Evolutionary conservation across 164 flowering plant genomes (phyloP), one percentile per base, ranked within the genome.

Genomic region (Liquidambar formosana): DNA sequence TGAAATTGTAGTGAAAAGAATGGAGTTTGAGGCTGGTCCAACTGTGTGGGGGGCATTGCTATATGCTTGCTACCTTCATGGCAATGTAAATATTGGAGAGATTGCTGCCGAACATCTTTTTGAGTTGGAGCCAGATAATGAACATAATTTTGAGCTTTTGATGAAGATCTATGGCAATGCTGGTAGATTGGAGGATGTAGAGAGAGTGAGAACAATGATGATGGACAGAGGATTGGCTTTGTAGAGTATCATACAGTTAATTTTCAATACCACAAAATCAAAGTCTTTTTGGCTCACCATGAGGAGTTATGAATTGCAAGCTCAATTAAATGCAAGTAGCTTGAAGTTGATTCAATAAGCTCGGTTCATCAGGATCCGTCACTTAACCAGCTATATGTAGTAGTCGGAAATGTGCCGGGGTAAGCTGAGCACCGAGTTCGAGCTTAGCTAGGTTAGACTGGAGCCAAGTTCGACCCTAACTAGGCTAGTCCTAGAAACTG

Each of bases 41-140:
- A 87, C 92, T 10, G 88, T 85, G 12, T 95, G 97, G 99, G 98
- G 99, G 56, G 98, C 96, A 48, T 65, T 93, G 76, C 61, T 95
- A 14, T 84, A 81, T 78, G 91, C 88, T 67, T 93, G 97, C 73
- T 82, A 63, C 28, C 54, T 88, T 53, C 93, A 93, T 74, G 84
- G 86, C 13, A 78, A 85, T 76, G 84, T 76, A 2, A 83, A 73
- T 0, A 69, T 90, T 2, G 97, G 89, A 18, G 96, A 93, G 79
- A 68, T 78, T 43, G 96, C 96, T 12, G 97, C 88, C 0, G 61
- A 76, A 4, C 73, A 61, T 48, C 88, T 95, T 49, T 91, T 91
- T 69, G 93, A 91, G 60, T 72, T 93, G 85, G 97, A 93, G 80
- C 94, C 93, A 2, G 99, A 95, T 64, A 85, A 86, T 75, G 88